These are phyloP conservation scores for Podospora fimiseda DNA, from an alignment of 495 filamentous ascomycete species.

Conservation along the genomic window DNA sequence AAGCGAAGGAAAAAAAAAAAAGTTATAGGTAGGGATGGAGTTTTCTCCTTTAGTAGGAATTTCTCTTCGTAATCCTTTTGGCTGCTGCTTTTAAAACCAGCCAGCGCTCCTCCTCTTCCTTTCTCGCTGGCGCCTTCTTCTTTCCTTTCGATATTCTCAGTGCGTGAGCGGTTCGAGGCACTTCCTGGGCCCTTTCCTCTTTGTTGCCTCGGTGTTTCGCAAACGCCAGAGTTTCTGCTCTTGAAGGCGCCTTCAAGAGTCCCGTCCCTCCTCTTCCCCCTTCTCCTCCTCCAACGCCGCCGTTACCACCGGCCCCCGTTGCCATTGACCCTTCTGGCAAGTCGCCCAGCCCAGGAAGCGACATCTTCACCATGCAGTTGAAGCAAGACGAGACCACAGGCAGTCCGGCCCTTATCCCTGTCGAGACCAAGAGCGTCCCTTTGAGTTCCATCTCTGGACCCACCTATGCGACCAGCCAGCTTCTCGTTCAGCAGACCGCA, in stretches of 20 bases:
- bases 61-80: background rate
- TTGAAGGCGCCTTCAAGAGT: conserved; percentile 18
- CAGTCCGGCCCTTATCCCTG: conserved; percentile 9
- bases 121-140: conserved; percentile 20
- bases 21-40: conserved; percentile 2
- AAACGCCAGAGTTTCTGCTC: conserved; percentile 10
- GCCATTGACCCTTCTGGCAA: conserved; percentile 9
- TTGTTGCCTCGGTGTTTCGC: conserved; percentile 20
- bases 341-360: conserved; percentile 1
- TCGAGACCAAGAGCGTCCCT: conserved; percentile 31
- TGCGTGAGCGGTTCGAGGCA: conserved; percentile 21
- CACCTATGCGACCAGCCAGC: conserved; percentile 85
- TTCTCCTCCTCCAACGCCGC: too few species aligned
- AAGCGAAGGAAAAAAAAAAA: conserved; percentile 5
- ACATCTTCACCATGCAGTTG: conserved; percentile 18
- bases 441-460: conserved; percentile 72
- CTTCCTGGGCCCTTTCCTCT: conserved; percentile 13
- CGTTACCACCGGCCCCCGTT: too few species aligned
- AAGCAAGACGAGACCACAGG: conserved; percentile 21
- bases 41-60: background rate
- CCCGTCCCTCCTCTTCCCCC: conserved; percentile 1
- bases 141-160: conserved; percentile 17
- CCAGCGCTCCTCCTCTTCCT: background rate
- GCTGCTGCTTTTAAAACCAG: conserved; percentile 1
- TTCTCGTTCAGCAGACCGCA: conserved; percentile 89